Evolutionary conservation across 129 eudicot species (phyloP).

Genomic region (Artemisia tridentata): DNA sequence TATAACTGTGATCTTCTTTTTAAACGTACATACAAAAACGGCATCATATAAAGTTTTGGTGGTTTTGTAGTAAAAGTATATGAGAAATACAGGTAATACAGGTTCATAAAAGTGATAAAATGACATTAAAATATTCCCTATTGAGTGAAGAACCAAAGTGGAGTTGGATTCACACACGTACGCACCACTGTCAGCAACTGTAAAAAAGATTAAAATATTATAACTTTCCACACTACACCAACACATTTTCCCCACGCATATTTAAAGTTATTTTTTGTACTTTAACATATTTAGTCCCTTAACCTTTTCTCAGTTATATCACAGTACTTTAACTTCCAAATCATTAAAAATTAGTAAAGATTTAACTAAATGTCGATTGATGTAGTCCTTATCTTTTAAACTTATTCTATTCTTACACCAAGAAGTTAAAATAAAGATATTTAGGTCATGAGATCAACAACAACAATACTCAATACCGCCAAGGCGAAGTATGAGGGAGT

Average conservation of each 20-base stretch:
- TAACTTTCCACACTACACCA: constrained; percentile 38
- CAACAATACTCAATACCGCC: no score
- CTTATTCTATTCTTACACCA: not conserved
- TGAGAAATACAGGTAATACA: no score
- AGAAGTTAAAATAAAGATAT: no score
- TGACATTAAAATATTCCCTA: not conserved
- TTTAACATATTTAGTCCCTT: constrained; percentile 22
- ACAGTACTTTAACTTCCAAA: constrained; percentile 6
- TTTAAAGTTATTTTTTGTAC: constrained; percentile 23
- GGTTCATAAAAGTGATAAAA: no score
- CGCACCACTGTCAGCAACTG: constrained; percentile 40
- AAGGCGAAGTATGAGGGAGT: no score
- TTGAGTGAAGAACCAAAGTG: constrained; percentile 16
- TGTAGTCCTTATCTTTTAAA: not conserved
- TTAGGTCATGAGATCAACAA: no score
- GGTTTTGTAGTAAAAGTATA: no score
- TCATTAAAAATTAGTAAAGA: not conserved
- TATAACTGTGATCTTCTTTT: no score
- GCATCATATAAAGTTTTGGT: no score
- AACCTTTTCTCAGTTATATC: not conserved
- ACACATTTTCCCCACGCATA: constrained; percentile 42
- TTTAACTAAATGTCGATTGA: not conserved
- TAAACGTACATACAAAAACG: no score
- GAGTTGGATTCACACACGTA: constrained; percentile 41
- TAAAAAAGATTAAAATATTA: constrained; percentile 25